Conservation (phyloP, 371 early-diverging fungal species). For the Zopfochytrium polystomum region DNA sequence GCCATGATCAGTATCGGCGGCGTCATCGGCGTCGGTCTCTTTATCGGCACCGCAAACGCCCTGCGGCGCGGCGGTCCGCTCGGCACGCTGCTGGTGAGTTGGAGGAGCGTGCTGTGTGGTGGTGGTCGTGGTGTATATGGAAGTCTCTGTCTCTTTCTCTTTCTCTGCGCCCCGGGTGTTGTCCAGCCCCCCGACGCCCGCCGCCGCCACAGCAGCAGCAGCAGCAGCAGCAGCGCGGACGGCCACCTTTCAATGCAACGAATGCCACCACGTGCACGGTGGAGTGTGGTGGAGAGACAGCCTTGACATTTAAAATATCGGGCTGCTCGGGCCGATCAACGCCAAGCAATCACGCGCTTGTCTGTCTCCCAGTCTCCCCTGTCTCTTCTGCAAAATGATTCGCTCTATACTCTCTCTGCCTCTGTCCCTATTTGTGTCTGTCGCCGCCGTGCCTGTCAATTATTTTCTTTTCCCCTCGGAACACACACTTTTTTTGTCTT, state of each 20-base stretch:
- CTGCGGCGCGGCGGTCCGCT: slow-evolving; percentile 67
- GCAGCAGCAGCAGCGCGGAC: too few relatives aligned
- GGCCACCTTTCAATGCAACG: not conserved
- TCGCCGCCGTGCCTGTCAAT: too few relatives aligned
- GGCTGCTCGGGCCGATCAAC: slow-evolving; percentile 68
- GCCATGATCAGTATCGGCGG: slow-evolving; percentile 29
- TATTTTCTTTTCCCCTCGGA: too few relatives aligned
- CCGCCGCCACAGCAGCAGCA: not conserved
- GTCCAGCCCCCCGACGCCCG: not conserved
- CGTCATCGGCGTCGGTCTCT: slow-evolving; percentile 71
- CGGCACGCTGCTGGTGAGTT: slow-evolving; percentile 45
- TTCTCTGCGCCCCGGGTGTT: slow-evolving; percentile 59
- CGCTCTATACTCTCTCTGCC: too few relatives aligned
- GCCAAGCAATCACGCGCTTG: slow-evolving; percentile 43
- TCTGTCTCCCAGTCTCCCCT: slow-evolving; percentile 61
- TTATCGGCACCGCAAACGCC: slow-evolving; percentile 70
- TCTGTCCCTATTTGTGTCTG: too few relatives aligned
- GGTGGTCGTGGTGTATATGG: slow-evolving; percentile 55
- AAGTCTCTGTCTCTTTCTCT: slow-evolving; percentile 57
- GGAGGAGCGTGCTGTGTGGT: slow-evolving; percentile 76
- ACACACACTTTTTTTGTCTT: too few relatives aligned
- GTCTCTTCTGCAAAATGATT: too few relatives aligned
- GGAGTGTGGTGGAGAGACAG: too few relatives aligned
- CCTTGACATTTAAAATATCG: slow-evolving; percentile 39
- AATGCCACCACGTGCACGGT: too few relatives aligned